phyloP scores from a whole-genome alignment of 2,329 filamentous ascomycete genomes.

The Pyrenophora graminea region DNA sequence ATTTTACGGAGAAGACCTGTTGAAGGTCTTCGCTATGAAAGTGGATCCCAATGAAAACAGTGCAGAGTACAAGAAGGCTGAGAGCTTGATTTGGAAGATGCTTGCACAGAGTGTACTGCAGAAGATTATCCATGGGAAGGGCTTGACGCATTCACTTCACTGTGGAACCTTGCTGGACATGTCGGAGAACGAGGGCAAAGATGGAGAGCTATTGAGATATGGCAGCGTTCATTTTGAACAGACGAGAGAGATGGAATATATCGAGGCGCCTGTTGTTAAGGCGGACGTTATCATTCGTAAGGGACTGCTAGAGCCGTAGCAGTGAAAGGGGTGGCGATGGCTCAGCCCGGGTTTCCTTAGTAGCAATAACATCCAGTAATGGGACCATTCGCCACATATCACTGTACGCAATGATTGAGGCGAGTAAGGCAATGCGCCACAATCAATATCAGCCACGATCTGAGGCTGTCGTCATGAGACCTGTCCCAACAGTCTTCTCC shows the following conservation, averaged over 20 bases:
- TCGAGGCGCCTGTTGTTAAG: constrained; percentile 19
- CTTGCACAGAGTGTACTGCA: constrained; percentile 40
- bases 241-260: constrained; percentile 33
- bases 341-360: neutral
- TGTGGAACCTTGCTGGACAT: constrained; percentile 39
- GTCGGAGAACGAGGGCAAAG: constrained; percentile 39
- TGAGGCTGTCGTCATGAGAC: too few species aligned
- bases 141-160: constrained; percentile 26
- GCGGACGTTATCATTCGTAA: constrained; percentile 25
- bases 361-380: neutral
- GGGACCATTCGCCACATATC: neutral
- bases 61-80: constrained; percentile 34
- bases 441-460: too few species aligned
- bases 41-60: constrained; percentile 29
- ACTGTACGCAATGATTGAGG: too few species aligned
- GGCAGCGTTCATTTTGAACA: constrained; percentile 45
- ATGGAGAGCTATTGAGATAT: constrained; percentile 45
- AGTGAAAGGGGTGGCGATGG: neutral
- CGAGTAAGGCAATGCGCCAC: too few species aligned
- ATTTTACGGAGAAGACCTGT: constrained; percentile 29
- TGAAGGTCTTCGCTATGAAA: constrained; percentile 31
- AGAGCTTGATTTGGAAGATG: constrained; percentile 34
- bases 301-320: constrained; percentile 18
- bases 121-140: constrained; percentile 46
- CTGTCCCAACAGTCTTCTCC: too few species aligned